Percentiles rank a stretch among this genome's conserved stretches.
Evolutionary conservation across 2,329 filamentous ascomycete species (phyloP).

Genomic region (Fusarium agapanthi): DNA sequence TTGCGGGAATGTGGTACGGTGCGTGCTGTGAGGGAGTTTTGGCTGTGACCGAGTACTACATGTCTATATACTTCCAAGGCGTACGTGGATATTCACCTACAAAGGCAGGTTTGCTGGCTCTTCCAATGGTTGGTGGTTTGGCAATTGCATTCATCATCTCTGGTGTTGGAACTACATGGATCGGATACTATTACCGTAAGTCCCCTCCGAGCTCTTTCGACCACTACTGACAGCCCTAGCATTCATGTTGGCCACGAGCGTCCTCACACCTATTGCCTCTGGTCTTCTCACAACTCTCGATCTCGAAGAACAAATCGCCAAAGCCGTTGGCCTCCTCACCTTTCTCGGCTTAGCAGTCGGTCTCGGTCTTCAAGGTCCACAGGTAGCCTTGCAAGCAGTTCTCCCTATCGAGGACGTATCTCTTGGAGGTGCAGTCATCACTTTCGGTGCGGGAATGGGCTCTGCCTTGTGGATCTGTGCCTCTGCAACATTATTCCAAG

Average conservation of each 20-base stretch:
- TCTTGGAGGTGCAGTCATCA: constrained; percentile 35
- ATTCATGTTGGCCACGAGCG: constrained; percentile 37
- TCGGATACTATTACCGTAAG: constrained; percentile 41
- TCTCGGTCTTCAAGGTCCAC: constrained; percentile 34
- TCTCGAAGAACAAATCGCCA: constrained; percentile 31
- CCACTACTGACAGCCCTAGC: constrained; percentile 9
- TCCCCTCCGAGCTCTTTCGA: accelerated
- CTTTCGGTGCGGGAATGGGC: constrained; percentile 36
- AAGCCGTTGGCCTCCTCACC: constrained; percentile 26
- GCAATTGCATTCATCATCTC: constrained; percentile 27
- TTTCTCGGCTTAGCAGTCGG: constrained; percentile 37
- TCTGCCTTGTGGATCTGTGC: constrained; percentile 39
- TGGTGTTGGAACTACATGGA: constrained; percentile 30
- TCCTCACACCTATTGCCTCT: constrained; percentile 32
- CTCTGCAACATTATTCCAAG: constrained; percentile 38
- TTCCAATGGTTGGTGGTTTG: constrained; percentile 36
- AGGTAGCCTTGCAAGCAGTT: constrained; percentile 32
- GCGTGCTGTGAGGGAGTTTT: constrained; percentile 36
- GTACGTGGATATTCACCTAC: constrained; percentile 34
- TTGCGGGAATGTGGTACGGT: constrained; percentile 36
- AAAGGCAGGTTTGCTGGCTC: constrained; percentile 28
- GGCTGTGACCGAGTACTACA: constrained; percentile 39
- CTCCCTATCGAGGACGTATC: constrained; percentile 33
- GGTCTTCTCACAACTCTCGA: constrained; percentile 36
- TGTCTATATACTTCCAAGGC: constrained; percentile 41